These are phyloP conservation scores for Trichoderma cornu-damae DNA, from an alignment of 2,329 filamentous ascomycete genomes.

Conservation along the genomic window DNA sequence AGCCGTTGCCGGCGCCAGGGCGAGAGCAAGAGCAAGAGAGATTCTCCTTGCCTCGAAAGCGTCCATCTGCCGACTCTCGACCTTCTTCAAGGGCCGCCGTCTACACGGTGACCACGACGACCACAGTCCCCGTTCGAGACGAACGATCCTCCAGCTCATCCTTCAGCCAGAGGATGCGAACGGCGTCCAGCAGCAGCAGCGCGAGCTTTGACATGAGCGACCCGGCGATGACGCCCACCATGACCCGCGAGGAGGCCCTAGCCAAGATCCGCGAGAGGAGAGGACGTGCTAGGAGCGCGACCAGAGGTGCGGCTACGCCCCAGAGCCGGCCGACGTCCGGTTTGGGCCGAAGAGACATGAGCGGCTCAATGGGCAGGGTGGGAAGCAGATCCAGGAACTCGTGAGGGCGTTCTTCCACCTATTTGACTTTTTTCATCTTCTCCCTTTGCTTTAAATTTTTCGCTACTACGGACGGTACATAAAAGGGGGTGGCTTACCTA, in stretches of 20 bases:
- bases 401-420: slow-evolving; percentile 6
- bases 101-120: slow-evolving; percentile 47
- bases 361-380: slow-evolving; percentile 40
- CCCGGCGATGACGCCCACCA: slow-evolving; percentile 58
- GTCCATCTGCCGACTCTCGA: slow-evolving; percentile 28
- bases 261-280: slow-evolving; percentile 69
- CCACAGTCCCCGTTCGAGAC: slow-evolving; percentile 48
- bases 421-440: not conserved
- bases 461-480: slow-evolving; percentile 6
- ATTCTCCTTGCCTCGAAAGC: not conserved
- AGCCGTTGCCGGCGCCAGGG: slow-evolving; percentile 15
- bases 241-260: slow-evolving; percentile 69
- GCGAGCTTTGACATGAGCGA: slow-evolving; percentile 49
- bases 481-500: not conserved
- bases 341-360: slow-evolving; percentile 43
- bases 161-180: slow-evolving; percentile 43
- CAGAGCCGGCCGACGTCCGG: slow-evolving; percentile 54
- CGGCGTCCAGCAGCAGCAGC: slow-evolving; percentile 38
- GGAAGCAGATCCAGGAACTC: slow-evolving; percentile 22
- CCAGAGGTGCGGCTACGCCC: slow-evolving; percentile 54
- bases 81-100: slow-evolving; percentile 43
- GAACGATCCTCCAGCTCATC: slow-evolving; percentile 38
- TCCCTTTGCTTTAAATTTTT: not conserved
- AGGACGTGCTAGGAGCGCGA: slow-evolving; percentile 64
- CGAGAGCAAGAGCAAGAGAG: slow-evolving; percentile 15